Conservation (phyloP, 2,329 filamentous ascomycete genomes). For the Calonectria pteridis region DNA sequence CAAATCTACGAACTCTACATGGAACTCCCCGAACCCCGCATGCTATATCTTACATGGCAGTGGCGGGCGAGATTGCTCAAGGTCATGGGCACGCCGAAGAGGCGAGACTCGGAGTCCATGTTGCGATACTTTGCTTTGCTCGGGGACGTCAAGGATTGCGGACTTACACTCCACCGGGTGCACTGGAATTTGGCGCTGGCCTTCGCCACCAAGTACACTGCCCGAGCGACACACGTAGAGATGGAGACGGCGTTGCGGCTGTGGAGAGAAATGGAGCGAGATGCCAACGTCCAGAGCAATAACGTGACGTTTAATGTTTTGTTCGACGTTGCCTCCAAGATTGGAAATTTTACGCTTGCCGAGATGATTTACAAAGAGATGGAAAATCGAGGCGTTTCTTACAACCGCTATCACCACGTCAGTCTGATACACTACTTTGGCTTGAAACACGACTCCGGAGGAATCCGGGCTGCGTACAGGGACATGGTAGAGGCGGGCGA, state of each 20-base stretch:
- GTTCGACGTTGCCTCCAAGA: slow-evolving; percentile 88
- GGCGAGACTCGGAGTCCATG: slow-evolving; percentile 73
- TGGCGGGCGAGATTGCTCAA: slow-evolving; percentile 75
- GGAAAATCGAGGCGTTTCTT: slow-evolving; percentile 73
- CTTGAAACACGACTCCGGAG: slow-evolving; percentile 77
- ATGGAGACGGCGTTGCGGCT: slow-evolving; percentile 74
- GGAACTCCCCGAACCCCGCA: slow-evolving; percentile 64
- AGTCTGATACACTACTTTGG: slow-evolving; percentile 89
- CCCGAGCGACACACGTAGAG: slow-evolving; percentile 70
- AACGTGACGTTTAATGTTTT: slow-evolving; percentile 93
- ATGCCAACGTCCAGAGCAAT: slow-evolving; percentile 73
- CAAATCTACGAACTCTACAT: slow-evolving; percentile 63
- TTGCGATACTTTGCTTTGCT: slow-evolving; percentile 86
- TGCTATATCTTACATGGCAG: slow-evolving; percentile 61
- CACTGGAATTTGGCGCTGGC: slow-evolving; percentile 91
- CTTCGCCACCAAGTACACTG: slow-evolving; percentile 80
- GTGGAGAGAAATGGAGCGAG: slow-evolving; percentile 91
- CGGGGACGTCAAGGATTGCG: slow-evolving; percentile 83
- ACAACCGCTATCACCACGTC: slow-evolving; percentile 85
- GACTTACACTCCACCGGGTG: slow-evolving; percentile 72
- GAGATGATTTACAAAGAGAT: slow-evolving; percentile 90
- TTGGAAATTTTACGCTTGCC: slow-evolving; percentile 85
- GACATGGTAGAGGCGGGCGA: slow-evolving; percentile 88
- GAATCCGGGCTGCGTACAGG: slow-evolving; percentile 81
- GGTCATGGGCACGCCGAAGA: slow-evolving; percentile 74